phyloP scores from a whole-genome alignment of 371 early-diverging fungal genomes.

The Rhizopus microsporus region DNA sequence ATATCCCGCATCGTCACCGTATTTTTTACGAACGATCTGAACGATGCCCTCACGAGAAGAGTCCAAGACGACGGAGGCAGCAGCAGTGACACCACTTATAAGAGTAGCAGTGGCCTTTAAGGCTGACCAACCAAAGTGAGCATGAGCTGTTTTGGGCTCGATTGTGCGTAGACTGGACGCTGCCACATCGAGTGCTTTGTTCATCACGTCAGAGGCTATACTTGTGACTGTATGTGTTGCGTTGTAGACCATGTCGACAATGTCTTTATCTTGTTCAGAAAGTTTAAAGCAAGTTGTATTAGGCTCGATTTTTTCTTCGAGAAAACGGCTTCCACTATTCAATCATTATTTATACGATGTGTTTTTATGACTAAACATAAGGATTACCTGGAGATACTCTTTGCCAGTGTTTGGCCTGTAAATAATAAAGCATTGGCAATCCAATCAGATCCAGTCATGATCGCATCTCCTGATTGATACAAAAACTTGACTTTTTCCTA shows the following conservation, averaged over 20 bases:
- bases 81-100: constrained; percentile 33
- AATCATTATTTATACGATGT: background rate
- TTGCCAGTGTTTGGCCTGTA: constrained; percentile 35
- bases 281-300: constrained; percentile 23
- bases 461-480: constrained; percentile 35
- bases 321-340: constrained; percentile 20
- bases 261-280: constrained; percentile 26
- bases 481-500: constrained; percentile 26
- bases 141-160: constrained; percentile 28
- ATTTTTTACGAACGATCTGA: constrained; percentile 39
- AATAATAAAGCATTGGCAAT: constrained; percentile 33
- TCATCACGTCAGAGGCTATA: constrained; percentile 24
- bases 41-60: constrained; percentile 37
- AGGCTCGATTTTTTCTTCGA: constrained; percentile 29
- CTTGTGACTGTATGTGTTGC: constrained; percentile 26
- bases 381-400: constrained; percentile 26
- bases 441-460: constrained; percentile 42
- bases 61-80: constrained; percentile 26
- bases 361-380: background rate
- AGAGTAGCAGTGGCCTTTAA: constrained; percentile 37
- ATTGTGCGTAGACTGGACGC: constrained; percentile 22
- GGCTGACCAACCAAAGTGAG: constrained; percentile 38
- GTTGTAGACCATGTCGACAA: constrained; percentile 31
- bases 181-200: constrained; percentile 29
- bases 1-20: constrained; percentile 41